Percentiles rank a stretch among this genome's conserved stretches.
phyloP scores from a whole-genome alignment of 2,329 filamentous ascomycete species.

The Purpureocillium takamizusanense region DNA sequence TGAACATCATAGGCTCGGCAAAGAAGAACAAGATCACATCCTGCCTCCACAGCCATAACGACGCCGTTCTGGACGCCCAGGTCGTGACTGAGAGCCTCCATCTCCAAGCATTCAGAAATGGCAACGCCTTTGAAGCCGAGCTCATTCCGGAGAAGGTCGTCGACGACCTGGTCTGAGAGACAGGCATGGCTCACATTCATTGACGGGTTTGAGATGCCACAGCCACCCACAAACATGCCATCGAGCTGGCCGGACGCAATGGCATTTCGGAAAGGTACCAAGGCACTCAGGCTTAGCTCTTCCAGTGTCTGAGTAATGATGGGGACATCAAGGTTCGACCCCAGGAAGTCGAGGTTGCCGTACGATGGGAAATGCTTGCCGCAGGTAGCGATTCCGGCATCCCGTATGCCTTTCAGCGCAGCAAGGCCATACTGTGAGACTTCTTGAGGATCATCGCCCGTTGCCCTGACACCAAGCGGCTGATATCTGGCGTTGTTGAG shows the following conservation, averaged over 20 bases:
- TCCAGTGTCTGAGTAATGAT: slow-evolving; percentile 93
- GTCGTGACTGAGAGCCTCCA: slow-evolving; percentile 92
- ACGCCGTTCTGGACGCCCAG: slow-evolving; percentile 96
- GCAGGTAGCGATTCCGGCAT: slow-evolving; percentile 79
- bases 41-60: slow-evolving; percentile 94
- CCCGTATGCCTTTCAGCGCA: slow-evolving; percentile 85
- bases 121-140: slow-evolving; percentile 86
- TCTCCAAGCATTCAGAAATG: slow-evolving; percentile 90
- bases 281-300: slow-evolving; percentile 81
- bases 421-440: slow-evolving; percentile 88
- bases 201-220: slow-evolving; percentile 81
- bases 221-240: slow-evolving; percentile 92
- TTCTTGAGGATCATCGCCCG: slow-evolving; percentile 88
- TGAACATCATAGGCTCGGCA: slow-evolving; percentile 84
- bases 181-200: slow-evolving; percentile 96
- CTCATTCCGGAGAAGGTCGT: slow-evolving; percentile 79
- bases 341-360: slow-evolving; percentile 87
- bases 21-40: slow-evolving; percentile 83
- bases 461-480: slow-evolving; percentile 79
- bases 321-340: slow-evolving; percentile 83
- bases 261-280: slow-evolving; percentile 87
- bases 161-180: slow-evolving; percentile 85
- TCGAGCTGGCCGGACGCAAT: slow-evolving; percentile 75
- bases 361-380: slow-evolving; percentile 97
- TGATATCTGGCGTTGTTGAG: slow-evolving; percentile 89